Conservation (phyloP, 1,284 basidiomycete species). For the Cutaneotrichosporon daszewskae region DNA sequence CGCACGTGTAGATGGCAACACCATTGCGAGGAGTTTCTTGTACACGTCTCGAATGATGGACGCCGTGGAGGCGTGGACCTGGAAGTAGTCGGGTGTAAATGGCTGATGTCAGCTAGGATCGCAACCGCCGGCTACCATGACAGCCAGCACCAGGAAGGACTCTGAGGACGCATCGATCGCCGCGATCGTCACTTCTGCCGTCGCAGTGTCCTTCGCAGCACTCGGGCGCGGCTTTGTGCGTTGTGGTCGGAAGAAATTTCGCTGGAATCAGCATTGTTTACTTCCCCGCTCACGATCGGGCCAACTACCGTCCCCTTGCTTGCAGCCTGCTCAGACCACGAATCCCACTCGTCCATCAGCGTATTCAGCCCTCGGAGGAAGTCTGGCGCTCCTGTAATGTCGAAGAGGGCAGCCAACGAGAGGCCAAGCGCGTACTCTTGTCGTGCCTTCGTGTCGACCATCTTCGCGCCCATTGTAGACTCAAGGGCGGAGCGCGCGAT, state of each 20-base stretch:
- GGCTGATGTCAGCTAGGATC: slow-evolving; percentile 33
- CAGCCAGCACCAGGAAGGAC: slow-evolving; percentile 17
- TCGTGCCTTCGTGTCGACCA: slow-evolving; percentile 37
- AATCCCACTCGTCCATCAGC: slow-evolving; percentile 50
- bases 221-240: slow-evolving; percentile 11
- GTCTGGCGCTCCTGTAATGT: slow-evolving; percentile 44
- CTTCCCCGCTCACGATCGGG: slow-evolving; percentile 12
- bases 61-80: slow-evolving; percentile 50
- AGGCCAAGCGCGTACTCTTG: slow-evolving; percentile 49
- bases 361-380: slow-evolving; percentile 44
- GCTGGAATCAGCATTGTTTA: slow-evolving; percentile 2
- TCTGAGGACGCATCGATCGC: slow-evolving; percentile 15
- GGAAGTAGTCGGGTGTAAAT: slow-evolving; percentile 51
- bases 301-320: slow-evolving; percentile 34
- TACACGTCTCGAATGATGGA: slow-evolving; percentile 51
- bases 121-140: slow-evolving; percentile 10
- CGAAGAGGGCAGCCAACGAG: slow-evolving; percentile 48
- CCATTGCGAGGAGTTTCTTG: slow-evolving; percentile 43
- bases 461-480: slow-evolving; percentile 30
- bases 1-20: slow-evolving; percentile 16
- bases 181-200: slow-evolving; percentile 18
- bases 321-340: slow-evolving; percentile 39
- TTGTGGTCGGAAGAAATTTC: slow-evolving; percentile 20
- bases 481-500: slow-evolving; percentile 36
- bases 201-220: slow-evolving; percentile 13